Base-by-base conservation (phyloP, 352 stramenopile species). In the Phytophthora rubi region DNA sequence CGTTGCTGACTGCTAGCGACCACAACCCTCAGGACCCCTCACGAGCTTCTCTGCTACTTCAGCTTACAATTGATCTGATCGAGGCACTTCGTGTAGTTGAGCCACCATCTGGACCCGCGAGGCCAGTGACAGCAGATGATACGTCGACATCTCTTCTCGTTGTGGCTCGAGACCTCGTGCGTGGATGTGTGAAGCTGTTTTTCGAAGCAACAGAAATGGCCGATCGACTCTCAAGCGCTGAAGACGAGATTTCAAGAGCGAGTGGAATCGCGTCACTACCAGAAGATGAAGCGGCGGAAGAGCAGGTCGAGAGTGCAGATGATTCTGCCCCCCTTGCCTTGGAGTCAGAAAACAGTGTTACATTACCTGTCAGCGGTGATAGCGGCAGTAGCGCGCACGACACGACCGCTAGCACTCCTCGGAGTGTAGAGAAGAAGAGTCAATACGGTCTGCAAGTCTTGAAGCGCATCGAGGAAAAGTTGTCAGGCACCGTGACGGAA, bases 381-480 rank as follows among this genome's bases (percentile, higher is more conserved):
- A 73, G 51, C 16, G 42, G 51, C 5, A 53, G 44, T 18, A 66
- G 42, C 44, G 57, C 53, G 32, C 37, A 65, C 21, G 60, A 70
- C 33, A 52, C 54, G 2, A n/a, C 12, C 12, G 32, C 26, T 9
- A 65, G 18, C 33, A 48, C 44, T 54, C 30, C 35, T 54, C 23
- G 26, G 44, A 63, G 13, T 26, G 26, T 66, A 13, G 62, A 72
- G 32, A 65, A 70, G 47, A 81, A 79, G 61, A 96, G 78, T 65
- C 68, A 64, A 21, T 85, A 88, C 49, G 89, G 84, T 0, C 54
- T 93, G 9, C 84, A 92, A 63, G 87, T 95, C 5, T 65, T 95
- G 8, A 76, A 80, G 23, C 85, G 85, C 0, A 87, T 96, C 33
- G 85, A 94, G 54, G 79, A 93, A 28, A 96, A 96, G 52, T 65